Percentiles rank a stretch among this genome's conserved stretches.
These are phyloP conservation scores for Penicillium silybi DNA, from an alignment of 495 filamentous ascomycete species.

Conservation along the genomic window DNA sequence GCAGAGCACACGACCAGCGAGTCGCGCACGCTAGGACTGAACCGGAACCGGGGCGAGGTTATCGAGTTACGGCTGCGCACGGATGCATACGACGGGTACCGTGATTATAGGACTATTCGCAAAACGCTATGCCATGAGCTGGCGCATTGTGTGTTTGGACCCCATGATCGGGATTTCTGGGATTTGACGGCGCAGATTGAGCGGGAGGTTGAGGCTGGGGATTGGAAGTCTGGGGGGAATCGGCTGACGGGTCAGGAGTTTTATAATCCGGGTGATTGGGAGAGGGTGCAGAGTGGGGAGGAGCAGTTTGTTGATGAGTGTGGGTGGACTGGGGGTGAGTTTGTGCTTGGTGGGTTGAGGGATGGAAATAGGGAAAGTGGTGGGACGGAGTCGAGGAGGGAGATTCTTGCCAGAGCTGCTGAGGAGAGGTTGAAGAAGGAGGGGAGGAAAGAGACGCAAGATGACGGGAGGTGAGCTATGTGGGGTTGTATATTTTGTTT, in stretches of 20 bases:
- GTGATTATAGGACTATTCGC: conserved; percentile 85
- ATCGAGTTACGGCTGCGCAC: conserved; percentile 89
- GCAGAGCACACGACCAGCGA: conserved; percentile 74
- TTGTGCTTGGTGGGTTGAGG: conserved; percentile 64
- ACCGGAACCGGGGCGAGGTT: conserved; percentile 81
- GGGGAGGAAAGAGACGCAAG: conserved; percentile 35
- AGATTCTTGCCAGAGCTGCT: conserved; percentile 70
- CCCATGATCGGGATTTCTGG: conserved; percentile 88
- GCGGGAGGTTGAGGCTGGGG: conserved; percentile 72
- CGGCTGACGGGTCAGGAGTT: conserved; percentile 63
- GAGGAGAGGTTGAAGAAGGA: conserved; percentile 66
- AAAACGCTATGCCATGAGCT: conserved; percentile 94
- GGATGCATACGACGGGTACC: conserved; percentile 89
- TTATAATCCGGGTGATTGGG: conserved; percentile 62
- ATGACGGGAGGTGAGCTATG: conserved; percentile 17
- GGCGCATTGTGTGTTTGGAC: conserved; percentile 80
- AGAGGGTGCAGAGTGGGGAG: conserved; percentile 42
- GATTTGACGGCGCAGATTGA: conserved; percentile 80
- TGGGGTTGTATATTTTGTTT: neutral
- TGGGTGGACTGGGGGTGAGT: conserved; percentile 86
- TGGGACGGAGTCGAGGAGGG: conserved; percentile 52
- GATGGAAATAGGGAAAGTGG: conserved; percentile 20
- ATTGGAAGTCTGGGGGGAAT: conserved; percentile 68
- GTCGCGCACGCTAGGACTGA: conserved; percentile 78
- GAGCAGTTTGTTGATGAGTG: conserved; percentile 63